phyloP scores from a whole-genome alignment of 345 rosid genomes.

The Diplotaxis tenuifolia region DNA sequence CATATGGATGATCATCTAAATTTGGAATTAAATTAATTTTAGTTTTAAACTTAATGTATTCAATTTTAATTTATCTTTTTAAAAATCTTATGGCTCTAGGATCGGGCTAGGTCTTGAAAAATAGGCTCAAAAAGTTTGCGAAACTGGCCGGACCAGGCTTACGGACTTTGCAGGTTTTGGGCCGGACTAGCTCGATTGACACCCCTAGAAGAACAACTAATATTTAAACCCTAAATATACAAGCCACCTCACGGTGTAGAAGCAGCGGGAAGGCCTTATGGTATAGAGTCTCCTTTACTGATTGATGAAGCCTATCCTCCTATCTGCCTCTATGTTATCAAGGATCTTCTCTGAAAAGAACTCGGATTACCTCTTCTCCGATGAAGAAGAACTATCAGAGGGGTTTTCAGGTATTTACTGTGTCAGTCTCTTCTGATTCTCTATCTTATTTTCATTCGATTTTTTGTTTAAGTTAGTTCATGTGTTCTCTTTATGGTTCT shows the following conservation, averaged over 20 bases:
- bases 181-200: no score
- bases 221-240: neutral
- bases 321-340: neutral
- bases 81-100: no score
- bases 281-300: neutral
- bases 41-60: no score
- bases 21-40: no score
- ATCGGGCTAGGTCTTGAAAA: no score
- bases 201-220: neutral
- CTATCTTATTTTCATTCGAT: neutral
- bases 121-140: no score
- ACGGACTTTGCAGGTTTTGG: no score
- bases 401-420: neutral
- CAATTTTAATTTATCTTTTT: no score
- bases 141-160: no score
- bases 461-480: neutral
- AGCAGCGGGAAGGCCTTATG: neutral
- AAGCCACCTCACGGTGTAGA: neutral
- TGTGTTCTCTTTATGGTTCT: neutral
- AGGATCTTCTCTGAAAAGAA: neutral
- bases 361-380: neutral
- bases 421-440: neutral
- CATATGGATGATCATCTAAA: no score
- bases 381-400: neutral
- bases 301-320: neutral